Base-by-base conservation (phyloP, 2,329 filamentous ascomycete species). In the Ophiostoma novo-ulmi region DNA sequence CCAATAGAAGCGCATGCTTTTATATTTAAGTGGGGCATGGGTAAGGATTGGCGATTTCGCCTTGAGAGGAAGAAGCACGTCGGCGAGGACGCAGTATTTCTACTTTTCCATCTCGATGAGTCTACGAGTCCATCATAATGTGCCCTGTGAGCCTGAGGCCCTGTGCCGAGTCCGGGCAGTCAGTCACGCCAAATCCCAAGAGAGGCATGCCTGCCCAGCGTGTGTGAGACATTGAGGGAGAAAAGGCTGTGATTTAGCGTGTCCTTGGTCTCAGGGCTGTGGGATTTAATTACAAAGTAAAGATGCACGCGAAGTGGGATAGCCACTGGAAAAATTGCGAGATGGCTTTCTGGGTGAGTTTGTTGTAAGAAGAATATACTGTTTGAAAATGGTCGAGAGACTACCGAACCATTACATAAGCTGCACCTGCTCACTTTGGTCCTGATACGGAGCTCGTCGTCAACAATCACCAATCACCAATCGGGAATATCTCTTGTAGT, bases 211-310 rank as follows among this genome's bases (percentile, higher is more conserved):
- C 58, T 26, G 52, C n/a, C n/a, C 58, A 31, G 35, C 35, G 31
- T 63, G 35, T 35, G 35, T 38, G 61, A 64, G 61, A 64, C 61
- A 64, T 63, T 35, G 35, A 63, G 58, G 58, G 26, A 63, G 35
- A 63, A 35, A 38, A 64, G 61, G 20, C 17, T 63, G 17, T 11
- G 8, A 20, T n/a, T 4, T 64, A 39, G 35, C 31, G 61, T 35
- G 58, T 63, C 20, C 58, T 26, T 63, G 8, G 17, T 64, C 61
- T 36, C 61, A 64, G 61, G 61, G 61, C 61, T 38, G 58, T 5
- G 61, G 17, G n/a, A 38, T n/a, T 64, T 20, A 64, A 64, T 64
- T 64, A 31, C 31, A 31, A 31, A 31, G 31, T 31, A 38, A 64
- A 64, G 35, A 64, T 64, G 61, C 61, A 64, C 20, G 61, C 7